Base-by-base conservation (phyloP, 2,329 filamentous ascomycete species). In the Neoscytalidium dimidiatum region DNA sequence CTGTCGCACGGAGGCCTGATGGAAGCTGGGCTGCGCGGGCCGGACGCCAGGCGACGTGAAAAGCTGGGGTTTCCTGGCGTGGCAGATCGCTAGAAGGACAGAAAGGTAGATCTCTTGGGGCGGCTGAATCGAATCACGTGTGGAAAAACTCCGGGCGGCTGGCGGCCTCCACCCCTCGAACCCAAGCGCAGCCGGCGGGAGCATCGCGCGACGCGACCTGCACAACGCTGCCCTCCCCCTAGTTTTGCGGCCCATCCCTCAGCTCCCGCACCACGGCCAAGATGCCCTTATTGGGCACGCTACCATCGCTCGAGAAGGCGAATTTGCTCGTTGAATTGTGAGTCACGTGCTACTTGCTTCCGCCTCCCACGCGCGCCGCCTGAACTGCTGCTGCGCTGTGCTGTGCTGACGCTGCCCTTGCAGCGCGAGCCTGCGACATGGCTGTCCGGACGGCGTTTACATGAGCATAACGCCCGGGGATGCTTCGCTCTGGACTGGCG, bases 361-460 rank as follows among this genome's bases (percentile, higher is more conserved):
- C 67, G 17, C 19, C 53, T 31, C 31, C 23, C 28, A 33, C 13
- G 17, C 26, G 17, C 19, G 49, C 49, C 29, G 17, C 31, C n/a
- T n/a, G 49, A 52, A 8, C 28, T 21, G 28, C 46, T n/a, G 65
- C 56, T 64, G n/a, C 65, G n/a, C n/a, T n/a, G 46, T 67, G 66
- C 64, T 17, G n/a, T 19, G 41, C 51, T 62, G 28, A 43, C 29
- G 38, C 57, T 11, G n/a, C 35, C 46, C 48, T 19, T 41, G 53
- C 78, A 96, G 92, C 78, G 86, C 91, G 67, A 91, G 91, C 67
- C 84, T 97, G 71, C 93, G 91, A 77, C 87, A 92, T 79, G 88
- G 90, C 66, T 93, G 91, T 75, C 94, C 94, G 1, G 88, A 92
- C 64, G 94, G 95, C 62, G 85, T 97, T 67, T 97, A 95, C 79